Evolutionary conservation across 345 rosid species (phyloP), one percentile per base, ranked within the genome.

Genomic region (Acer negundo): DNA sequence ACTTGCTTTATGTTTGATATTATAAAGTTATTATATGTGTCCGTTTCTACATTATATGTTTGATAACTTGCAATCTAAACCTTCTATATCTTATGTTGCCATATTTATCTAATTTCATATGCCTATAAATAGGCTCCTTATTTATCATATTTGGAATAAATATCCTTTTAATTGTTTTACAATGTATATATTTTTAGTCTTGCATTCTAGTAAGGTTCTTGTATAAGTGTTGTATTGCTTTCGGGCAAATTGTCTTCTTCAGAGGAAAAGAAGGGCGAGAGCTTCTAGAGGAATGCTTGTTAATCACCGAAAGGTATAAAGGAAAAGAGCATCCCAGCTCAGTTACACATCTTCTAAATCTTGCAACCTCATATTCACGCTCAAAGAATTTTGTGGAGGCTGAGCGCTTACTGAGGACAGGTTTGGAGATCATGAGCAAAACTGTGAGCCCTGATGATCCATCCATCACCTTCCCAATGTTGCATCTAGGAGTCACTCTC

Each of bases 231-330:
- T 31, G 24, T 22, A 17, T 26, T 62, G 24, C 46, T 61, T 76
- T 10, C 56, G 9, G 62, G 53, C 22, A 35, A 61, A 68, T 75
- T 67, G 63, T 71, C 20, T 82, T 40, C 20, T 73, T 15, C 71
- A 95, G 98, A 85, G 91, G 89, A 77, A 81, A 87, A 19, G 98
- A 95, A 87, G 98, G 98, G 19, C 88, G 92, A 62, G 90, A 86
- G 83, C 83, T 91, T 61, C 79, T 93, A 79, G 97, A 93, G 89
- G 95, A 95, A 80, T 90, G 97, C 87, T 83, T 95, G 86, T 71
- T 88, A 77, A 85, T 89, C 73, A 78, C 87, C 22, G 97, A 95
- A 85, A 85, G 85, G 62, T 82, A n/a, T 55, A 87, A 83, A 74
- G 98, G 97, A 75, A 88, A 86, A 75, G 87, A 86, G 10, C 90